Conservation (phyloP, 345 rosid genomes). For the Lenwebbia sp. region DNA sequence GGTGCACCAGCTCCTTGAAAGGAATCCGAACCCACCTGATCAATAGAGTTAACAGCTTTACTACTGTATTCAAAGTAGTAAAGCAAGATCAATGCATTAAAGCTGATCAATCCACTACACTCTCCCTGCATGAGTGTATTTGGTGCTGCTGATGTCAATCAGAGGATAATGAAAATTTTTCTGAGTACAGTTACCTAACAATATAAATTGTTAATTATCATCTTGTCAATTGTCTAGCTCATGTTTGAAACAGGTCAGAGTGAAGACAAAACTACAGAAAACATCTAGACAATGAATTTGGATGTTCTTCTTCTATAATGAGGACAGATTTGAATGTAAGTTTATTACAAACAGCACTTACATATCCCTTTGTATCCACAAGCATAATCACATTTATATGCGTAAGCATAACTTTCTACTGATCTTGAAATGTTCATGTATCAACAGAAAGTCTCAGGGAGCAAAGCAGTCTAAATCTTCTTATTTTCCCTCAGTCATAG, state of each 20-base stretch:
- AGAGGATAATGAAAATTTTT: neutral
- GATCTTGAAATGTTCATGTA: neutral
- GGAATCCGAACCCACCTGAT: slow-evolving; percentile 89
- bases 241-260: neutral
- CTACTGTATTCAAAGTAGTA: neutral
- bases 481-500: neutral
- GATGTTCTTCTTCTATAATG: neutral
- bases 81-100: neutral
- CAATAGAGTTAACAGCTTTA: slow-evolving; percentile 2
- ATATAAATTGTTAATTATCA: neutral
- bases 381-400: neutral
- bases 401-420: neutral
- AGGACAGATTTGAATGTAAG: neutral
- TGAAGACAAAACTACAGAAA: neutral
- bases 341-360: neutral
- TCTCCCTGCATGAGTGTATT: neutral
- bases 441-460: rapidly evolving
- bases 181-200: neutral
- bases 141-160: neutral
- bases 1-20: slow-evolving; percentile 94
- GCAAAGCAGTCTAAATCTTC: neutral
- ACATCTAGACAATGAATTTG: neutral
- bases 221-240: neutral
- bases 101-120: neutral
- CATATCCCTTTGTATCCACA: neutral